Conservation (phyloP, 371 early-diverging fungal genomes). For the Mucor sp. region DNA sequence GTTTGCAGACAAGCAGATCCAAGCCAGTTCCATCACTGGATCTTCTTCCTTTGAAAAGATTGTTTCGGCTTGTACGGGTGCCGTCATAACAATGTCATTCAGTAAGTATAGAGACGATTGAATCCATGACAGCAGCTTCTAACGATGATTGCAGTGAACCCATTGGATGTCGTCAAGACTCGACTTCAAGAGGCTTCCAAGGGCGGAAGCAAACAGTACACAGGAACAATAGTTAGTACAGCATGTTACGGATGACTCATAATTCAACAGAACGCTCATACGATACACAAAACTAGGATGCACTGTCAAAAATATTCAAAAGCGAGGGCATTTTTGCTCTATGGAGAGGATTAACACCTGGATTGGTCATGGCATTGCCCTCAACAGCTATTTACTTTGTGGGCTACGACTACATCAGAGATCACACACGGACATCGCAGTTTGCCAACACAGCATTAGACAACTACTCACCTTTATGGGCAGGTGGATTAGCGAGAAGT, state of each 20-base stretch:
- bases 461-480: constrained; percentile 69
- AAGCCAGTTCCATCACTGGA: neutral
- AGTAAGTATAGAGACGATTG: constrained; percentile 28
- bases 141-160: constrained; percentile 77
- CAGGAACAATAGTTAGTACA: constrained; percentile 37
- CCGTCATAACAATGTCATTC: constrained; percentile 42
- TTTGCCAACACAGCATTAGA: constrained; percentile 33
- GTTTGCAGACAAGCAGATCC: neutral
- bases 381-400: constrained; percentile 94
- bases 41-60: constrained; percentile 42
- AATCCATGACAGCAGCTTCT: neutral
- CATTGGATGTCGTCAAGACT: constrained; percentile 94
- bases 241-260: neutral
- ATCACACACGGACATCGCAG: constrained; percentile 29
- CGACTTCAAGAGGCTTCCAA: constrained; percentile 79
- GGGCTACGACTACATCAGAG: constrained; percentile 90
- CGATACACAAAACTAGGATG: constrained; percentile 57
- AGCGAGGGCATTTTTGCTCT: constrained; percentile 81
- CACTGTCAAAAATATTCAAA: constrained; percentile 76
- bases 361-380: constrained; percentile 89
- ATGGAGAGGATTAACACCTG: constrained; percentile 91
- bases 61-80: constrained; percentile 45
- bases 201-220: constrained; percentile 18
- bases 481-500: constrained; percentile 87
- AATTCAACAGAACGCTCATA: neutral